phyloP scores from a whole-genome alignment of 1,139 yeast species.

The Pichia sp. region DNA sequence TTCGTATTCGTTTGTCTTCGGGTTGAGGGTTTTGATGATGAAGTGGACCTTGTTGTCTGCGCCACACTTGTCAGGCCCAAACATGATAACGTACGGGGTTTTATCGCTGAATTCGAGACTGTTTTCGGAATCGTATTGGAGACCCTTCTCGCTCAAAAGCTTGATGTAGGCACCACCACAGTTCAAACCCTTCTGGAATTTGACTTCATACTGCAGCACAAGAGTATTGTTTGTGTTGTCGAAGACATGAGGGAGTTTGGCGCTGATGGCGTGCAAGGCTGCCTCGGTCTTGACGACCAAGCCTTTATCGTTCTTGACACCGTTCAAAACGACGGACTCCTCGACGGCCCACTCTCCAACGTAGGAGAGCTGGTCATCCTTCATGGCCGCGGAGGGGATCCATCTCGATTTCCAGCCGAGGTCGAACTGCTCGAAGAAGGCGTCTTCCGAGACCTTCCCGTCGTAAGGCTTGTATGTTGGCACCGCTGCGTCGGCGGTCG shows the following conservation, averaged over 20 bases:
- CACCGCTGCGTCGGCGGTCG: background rate
- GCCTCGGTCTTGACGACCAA: slow-evolving; percentile 72
- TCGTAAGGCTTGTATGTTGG: slow-evolving; percentile 27
- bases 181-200: slow-evolving; percentile 65
- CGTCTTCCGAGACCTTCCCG: slow-evolving; percentile 34
- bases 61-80: slow-evolving; percentile 94
- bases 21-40: slow-evolving; percentile 58
- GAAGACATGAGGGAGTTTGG: slow-evolving; percentile 50
- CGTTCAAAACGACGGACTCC: slow-evolving; percentile 54
- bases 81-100: slow-evolving; percentile 80
- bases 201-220: slow-evolving; percentile 85
- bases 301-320: slow-evolving; percentile 62
- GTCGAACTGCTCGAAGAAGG: slow-evolving; percentile 69
- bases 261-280: slow-evolving; percentile 74
- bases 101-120: slow-evolving; percentile 47
- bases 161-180: slow-evolving; percentile 92
- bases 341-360: slow-evolving; percentile 72
- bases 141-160: slow-evolving; percentile 52
- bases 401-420: slow-evolving; percentile 49
- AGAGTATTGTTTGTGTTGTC: slow-evolving; percentile 57
- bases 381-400: slow-evolving; percentile 55
- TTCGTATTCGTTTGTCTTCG: slow-evolving; percentile 50
- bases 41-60: slow-evolving; percentile 73
- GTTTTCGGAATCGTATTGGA: slow-evolving; percentile 29
- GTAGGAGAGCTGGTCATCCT: slow-evolving; percentile 53